phyloP scores from a whole-genome alignment of 2,329 filamentous ascomycete genomes.

The Xylariaceae sp. region DNA sequence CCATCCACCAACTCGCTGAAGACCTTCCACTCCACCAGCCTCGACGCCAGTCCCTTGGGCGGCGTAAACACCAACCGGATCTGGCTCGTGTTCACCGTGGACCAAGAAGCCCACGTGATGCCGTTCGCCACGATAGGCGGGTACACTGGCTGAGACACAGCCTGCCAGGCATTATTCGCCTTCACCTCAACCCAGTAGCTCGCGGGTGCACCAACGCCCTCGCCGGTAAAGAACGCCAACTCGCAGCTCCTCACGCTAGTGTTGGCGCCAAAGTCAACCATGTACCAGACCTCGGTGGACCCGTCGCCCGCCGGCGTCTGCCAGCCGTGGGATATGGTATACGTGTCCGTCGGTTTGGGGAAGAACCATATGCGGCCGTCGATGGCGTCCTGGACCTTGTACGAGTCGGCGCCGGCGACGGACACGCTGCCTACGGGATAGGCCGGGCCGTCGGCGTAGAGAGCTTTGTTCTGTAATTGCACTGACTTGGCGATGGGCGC shows the following conservation, averaged over 20 bases:
- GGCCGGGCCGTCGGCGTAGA: not conserved
- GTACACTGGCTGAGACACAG: conserved; percentile 3
- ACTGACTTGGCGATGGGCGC: conserved; percentile 14
- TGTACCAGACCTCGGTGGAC: conserved; percentile 20
- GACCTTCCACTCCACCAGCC: conserved; percentile 25
- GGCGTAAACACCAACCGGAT: conserved; percentile 21
- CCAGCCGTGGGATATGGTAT: conserved; percentile 25
- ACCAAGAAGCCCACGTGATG: conserved; percentile 17
- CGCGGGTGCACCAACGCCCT: not conserved
- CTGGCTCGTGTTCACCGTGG: conserved; percentile 5
- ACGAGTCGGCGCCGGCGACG: conserved; percentile 8
- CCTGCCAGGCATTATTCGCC: not conserved
- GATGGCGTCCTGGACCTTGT: conserved; percentile 25
- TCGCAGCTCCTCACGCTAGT: conserved; percentile 13
- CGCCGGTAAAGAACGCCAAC: conserved; percentile 13
- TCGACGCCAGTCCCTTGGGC: not conserved
- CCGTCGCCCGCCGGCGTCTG: conserved; percentile 16
- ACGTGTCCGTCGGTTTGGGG: conserved; percentile 15
- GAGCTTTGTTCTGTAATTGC: conserved; percentile 14
- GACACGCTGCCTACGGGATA: conserved; percentile 22
- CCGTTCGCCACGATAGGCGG: conserved; percentile 19
- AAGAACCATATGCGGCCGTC: conserved; percentile 28
- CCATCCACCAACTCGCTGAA: conserved; percentile 20
- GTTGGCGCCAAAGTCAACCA: conserved; percentile 20
- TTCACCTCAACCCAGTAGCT: conserved; percentile 17